Evolutionary conservation across 345 rosid genomes (phyloP).

Genomic region (Pugionium dolabratum): DNA sequence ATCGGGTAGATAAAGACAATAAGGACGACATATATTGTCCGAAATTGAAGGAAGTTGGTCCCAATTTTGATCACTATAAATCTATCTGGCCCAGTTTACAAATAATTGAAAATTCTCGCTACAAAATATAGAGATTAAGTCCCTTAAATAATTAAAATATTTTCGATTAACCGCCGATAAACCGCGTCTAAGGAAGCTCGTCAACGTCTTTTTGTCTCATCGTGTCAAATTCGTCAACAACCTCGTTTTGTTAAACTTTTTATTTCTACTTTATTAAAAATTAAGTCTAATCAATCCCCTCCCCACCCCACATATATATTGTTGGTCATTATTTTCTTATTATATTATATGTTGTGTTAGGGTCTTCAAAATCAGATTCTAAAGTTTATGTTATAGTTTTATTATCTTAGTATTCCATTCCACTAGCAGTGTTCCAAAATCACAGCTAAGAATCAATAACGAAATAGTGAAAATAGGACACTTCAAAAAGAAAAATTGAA

Average conservation of each 20-base stretch:
- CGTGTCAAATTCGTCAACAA: constrained; percentile 22
- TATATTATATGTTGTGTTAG: constrained; percentile 1
- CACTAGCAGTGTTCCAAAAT: constrained; percentile 4
- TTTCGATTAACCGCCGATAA: neutral
- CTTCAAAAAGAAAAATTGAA: neutral
- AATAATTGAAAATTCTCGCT: constrained; percentile 12
- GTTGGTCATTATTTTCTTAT: constrained; percentile 5
- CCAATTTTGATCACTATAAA: constrained; percentile 29
- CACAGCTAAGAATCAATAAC: neutral
- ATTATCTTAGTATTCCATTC: neutral
- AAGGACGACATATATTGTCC: constrained; percentile 23
- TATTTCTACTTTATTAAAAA: neutral
- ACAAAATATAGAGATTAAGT: neutral
- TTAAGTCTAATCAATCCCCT: neutral
- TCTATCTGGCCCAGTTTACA: constrained; percentile 32
- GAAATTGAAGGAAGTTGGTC: constrained; percentile 5
- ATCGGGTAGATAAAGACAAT: constrained; percentile 12
- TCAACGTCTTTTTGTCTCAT: constrained; percentile 12
- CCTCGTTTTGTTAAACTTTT: constrained; percentile 21
- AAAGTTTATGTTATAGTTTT: neutral
- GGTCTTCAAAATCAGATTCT: neutral
- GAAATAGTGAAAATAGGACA: neutral
- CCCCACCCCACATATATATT: neutral
- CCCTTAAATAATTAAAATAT: neutral
- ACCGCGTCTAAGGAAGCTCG: neutral